A percentile compares a stretch with the other conserved stretches of the same genome.
These are phyloP conservation scores for Trichosporon asahii DNA, from an alignment of 1,284 basidiomycete species.

Conservation along the genomic window DNA sequence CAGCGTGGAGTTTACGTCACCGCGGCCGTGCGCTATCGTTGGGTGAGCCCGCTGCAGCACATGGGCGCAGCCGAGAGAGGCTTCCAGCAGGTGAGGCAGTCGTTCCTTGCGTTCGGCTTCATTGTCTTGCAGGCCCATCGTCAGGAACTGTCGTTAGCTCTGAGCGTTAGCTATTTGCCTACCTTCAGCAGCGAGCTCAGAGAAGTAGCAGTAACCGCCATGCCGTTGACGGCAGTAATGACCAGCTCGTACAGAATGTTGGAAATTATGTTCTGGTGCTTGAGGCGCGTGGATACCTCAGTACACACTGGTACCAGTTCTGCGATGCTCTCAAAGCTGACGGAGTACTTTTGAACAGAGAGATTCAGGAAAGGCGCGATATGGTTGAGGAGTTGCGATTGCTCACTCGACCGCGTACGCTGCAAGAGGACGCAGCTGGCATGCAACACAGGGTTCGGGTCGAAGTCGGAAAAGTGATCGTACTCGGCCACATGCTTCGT, in stretches of 20 bases:
- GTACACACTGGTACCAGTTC: conserved; percentile 13
- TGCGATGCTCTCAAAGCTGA: conserved; percentile 18
- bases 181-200: conserved; percentile 33
- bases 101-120: conserved; percentile 4
- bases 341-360: conserved; percentile 29
- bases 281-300: conserved; percentile 14
- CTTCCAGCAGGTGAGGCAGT: conserved; percentile 20
- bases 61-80: conserved; percentile 28
- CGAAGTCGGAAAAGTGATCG: conserved; percentile 29
- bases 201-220: conserved; percentile 23
- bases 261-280: conserved; percentile 31
- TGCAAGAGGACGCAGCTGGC: conserved; percentile 16
- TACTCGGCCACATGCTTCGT: conserved; percentile 40
- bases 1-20: conserved; percentile 25
- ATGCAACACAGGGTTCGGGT: conserved; percentile 35
- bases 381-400: conserved; percentile 32
- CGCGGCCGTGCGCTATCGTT: conserved; percentile 5
- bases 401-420: not conserved
- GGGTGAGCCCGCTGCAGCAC: conserved; percentile 36
- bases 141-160: conserved; percentile 18
- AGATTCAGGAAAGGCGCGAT: conserved; percentile 37
- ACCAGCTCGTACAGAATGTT: conserved; percentile 32
- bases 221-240: conserved; percentile 30
- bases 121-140: conserved; percentile 7
- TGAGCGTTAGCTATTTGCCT: not conserved